Evolutionary conservation across 2,329 filamentous ascomycete species (phyloP).

Genomic region (Beauveria sp.): DNA sequence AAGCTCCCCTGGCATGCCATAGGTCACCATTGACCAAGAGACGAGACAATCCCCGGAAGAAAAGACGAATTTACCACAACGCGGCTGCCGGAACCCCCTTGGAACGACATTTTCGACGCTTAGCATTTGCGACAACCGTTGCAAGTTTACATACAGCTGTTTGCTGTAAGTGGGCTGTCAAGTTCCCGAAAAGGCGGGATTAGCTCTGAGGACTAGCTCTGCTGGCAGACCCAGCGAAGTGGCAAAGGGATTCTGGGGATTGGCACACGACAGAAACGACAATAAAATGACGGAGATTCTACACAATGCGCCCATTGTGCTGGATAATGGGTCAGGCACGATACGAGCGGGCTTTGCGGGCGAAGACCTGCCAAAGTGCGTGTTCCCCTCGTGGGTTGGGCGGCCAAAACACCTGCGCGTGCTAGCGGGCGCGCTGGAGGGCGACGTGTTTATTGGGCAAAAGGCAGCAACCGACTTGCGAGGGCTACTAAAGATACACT

Average conservation of each 20-base stretch:
- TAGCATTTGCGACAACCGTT: background rate
- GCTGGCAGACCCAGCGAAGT: background rate
- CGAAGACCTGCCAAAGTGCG: conserved; percentile 91
- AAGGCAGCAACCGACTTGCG: conserved; percentile 80
- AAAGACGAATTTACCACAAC: background rate
- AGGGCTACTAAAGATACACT: conserved; percentile 89
- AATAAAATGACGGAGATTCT: conserved; percentile 52
- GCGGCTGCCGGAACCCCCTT: background rate
- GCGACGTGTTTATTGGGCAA: conserved; percentile 93
- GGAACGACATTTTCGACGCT: background rate
- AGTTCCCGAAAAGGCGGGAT: background rate
- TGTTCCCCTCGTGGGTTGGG: conserved; percentile 94
- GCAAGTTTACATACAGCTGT: background rate
- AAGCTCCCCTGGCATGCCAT: conserved; percentile 9
- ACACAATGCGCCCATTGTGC: conserved; percentile 96
- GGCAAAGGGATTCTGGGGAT: background rate
- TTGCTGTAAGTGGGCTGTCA: conserved; percentile 8
- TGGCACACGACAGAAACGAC: background rate
- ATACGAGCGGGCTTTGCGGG: conserved; percentile 96
- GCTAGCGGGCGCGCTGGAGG: conserved; percentile 91
- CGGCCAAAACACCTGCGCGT: conserved; percentile 92
- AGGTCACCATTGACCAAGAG: conserved; percentile 4
- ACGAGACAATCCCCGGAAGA: background rate
- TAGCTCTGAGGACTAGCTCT: conserved; percentile 1
- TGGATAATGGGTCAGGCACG: conserved; percentile 97